Conservation (phyloP, 2,329 filamentous ascomycete genomes). For the Nemania sp. region DNA sequence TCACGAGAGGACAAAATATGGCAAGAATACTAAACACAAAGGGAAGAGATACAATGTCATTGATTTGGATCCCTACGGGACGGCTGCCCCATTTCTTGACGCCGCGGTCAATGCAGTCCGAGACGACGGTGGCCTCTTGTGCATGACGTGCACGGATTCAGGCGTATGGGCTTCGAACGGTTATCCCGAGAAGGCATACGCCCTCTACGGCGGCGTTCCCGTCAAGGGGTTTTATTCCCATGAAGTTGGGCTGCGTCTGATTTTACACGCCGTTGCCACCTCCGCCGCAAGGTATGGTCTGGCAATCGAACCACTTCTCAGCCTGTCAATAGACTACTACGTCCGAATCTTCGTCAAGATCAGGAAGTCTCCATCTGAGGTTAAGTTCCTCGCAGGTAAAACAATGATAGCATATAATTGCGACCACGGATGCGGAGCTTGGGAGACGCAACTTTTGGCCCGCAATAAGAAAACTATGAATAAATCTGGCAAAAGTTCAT, state of each 20-base stretch:
- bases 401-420: slow-evolving; percentile 95
- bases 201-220: slow-evolving; percentile 91
- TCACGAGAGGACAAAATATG: slow-evolving; percentile 54
- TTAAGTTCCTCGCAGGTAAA: slow-evolving; percentile 91
- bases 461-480: slow-evolving; percentile 74
- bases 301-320: slow-evolving; percentile 89
- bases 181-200: slow-evolving; percentile 93
- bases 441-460: slow-evolving; percentile 83
- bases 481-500: slow-evolving; percentile 76
- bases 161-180: slow-evolving; percentile 94
- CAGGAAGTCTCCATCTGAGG: slow-evolving; percentile 80
- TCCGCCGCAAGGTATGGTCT: slow-evolving; percentile 88
- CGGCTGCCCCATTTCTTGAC: slow-evolving; percentile 91
- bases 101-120: slow-evolving; percentile 86
- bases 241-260: slow-evolving; percentile 87
- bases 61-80: slow-evolving; percentile 96
- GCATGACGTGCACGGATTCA: slow-evolving; percentile 96
- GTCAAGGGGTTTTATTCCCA: slow-evolving; percentile 88
- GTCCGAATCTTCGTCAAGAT: slow-evolving; percentile 88
- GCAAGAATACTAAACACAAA: slow-evolving; percentile 54
- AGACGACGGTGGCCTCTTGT: slow-evolving; percentile 88
- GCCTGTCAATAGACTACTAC: slow-evolving; percentile 96
- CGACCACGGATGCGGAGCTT: slow-evolving; percentile 90
- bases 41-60: slow-evolving; percentile 87
- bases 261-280: slow-evolving; percentile 83